Base-by-base conservation (phyloP, 192 early-diverging fungal species). In the Umbelopsis ramanniana region DNA sequence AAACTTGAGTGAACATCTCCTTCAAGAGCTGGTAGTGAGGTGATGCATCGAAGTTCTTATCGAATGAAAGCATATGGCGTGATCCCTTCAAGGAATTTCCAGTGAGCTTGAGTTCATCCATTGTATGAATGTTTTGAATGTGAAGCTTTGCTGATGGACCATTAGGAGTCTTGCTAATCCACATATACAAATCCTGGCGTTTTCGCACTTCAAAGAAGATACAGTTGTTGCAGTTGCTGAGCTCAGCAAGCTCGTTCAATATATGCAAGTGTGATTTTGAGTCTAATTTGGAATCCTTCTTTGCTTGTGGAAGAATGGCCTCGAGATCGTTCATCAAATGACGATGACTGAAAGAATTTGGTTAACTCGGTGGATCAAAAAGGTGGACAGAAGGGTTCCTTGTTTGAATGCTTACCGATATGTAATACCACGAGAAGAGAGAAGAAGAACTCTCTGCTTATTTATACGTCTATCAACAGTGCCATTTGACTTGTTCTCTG, bases 31-130 rank as follows among this genome's bases (percentile, higher is more conserved):
- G 79, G 77, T 90, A 87, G 76, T 98, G 92, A 35, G 96, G 94
- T 71, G 89, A 82, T 66, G 79, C 83, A 69, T 98, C 96, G 84
- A 99, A 99, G 73, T 81, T 91, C 66, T 91, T 85, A 79, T 99
- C 97, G 82, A 99, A 99, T 10, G 94, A 96, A 26, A 99, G 83
- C 35, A 99, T 90, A 19, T 95, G 95, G 50, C 97, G 93, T 19
- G 95, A 97, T 22, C 96, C 96, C 77, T 97, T 97, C 52, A 99
- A 83, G 80, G 94, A 97, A 85, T 99, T 99, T 71, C 97, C 97
- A 4, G 95, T 96, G 93, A 99, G 94, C 67, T 94, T 94, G 38
- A 99, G 89, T 81, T 99, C 97, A 77, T 97, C 95, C 96, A 99
- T 97, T 26, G 97, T 99, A 79, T 99, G 97, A 69, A 99, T 90